Evolutionary conservation across 257 asterid genomes (phyloP).

Genomic region (Scutellaria galericulata): DNA sequence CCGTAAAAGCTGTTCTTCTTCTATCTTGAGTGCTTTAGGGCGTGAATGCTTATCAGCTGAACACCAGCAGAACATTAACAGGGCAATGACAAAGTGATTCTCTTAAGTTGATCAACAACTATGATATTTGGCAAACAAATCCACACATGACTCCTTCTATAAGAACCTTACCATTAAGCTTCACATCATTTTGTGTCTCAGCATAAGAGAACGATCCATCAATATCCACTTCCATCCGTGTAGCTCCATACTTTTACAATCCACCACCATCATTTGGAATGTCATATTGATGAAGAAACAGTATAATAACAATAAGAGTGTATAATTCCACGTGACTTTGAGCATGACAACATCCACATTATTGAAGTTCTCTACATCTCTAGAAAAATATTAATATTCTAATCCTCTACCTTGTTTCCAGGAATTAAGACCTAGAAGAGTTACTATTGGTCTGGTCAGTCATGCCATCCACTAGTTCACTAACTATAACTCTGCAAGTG

Average conservation of each 20-base stretch:
- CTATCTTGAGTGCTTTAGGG: conserved; percentile 82
- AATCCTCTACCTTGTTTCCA: conserved; percentile 5
- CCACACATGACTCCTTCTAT: conserved; percentile 19
- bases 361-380: neutral
- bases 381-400: neutral
- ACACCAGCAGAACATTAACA: conserved; percentile 31
- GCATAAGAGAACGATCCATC: conserved; percentile 90
- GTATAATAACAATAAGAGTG: conserved; percentile 19
- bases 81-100: conserved; percentile 17
- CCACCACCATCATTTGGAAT: conserved; percentile 36
- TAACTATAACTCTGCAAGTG: neutral
- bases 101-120: conserved; percentile 31
- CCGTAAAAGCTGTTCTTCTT: conserved; percentile 85
- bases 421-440: conserved; percentile 19
- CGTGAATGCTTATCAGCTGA: conserved; percentile 84
- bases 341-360: neutral
- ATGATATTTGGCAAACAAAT: conserved; percentile 22
- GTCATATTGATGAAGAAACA: conserved; percentile 28
- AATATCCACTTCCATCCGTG: conserved; percentile 82
- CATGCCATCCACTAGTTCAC: conserved; percentile 18
- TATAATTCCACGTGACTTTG: conserved; percentile 15
- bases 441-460: neutral
- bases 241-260: conserved; percentile 76
- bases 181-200: conserved; percentile 60
- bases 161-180: conserved; percentile 51